A percentile compares a stretch with the other conserved stretches of the same genome.
These are phyloP conservation scores for Calycina marina DNA, from an alignment of 2,329 filamentous ascomycete species.

Conservation along the genomic window DNA sequence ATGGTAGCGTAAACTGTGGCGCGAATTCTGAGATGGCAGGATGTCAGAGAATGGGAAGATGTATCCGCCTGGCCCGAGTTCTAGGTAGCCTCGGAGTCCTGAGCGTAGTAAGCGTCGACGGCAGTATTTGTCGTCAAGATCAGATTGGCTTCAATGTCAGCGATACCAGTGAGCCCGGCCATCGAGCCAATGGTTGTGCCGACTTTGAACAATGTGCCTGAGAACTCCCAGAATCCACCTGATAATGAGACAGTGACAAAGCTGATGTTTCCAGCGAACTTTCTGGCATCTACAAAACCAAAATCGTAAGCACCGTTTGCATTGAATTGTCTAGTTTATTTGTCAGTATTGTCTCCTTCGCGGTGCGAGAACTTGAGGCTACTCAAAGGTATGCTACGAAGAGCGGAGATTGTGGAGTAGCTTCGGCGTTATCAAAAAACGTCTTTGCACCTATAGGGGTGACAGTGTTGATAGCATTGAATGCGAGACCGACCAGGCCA, in stretches of 20 bases:
- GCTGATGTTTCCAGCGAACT: conserved; percentile 36
- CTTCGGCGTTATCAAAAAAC: conserved; percentile 21
- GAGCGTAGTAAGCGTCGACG: conserved; percentile 24
- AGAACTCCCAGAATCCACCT: conserved; percentile 41
- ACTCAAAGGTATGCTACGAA: conserved; percentile 43
- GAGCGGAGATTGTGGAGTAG: conserved; percentile 25
- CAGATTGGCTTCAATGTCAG: conserved; percentile 29
- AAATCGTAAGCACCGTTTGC: conserved; percentile 37
- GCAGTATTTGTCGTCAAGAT: conserved; percentile 23
- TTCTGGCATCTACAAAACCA: conserved; percentile 34
- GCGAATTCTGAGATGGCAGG: conserved; percentile 24
- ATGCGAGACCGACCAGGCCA: conserved; percentile 47
- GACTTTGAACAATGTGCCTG: conserved; percentile 33
- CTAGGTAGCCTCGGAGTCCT: conserved; percentile 21
- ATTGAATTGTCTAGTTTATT: conserved; percentile 31
- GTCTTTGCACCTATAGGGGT: conserved; percentile 15
- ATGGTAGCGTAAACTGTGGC: conserved; percentile 20
- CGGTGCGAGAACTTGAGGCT: too few relatives aligned
- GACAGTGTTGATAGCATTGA: conserved; percentile 22
- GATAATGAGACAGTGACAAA: conserved; percentile 32
- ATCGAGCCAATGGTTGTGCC: conserved; percentile 31
- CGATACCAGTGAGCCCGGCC: conserved; percentile 19
- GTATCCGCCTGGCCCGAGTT: conserved; percentile 20
- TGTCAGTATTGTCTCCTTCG: too few relatives aligned
- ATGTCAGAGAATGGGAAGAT: conserved; percentile 23